Conservation (phyloP, 768 basidiomycete genomes). For the Tricholoma matsutake region DNA sequence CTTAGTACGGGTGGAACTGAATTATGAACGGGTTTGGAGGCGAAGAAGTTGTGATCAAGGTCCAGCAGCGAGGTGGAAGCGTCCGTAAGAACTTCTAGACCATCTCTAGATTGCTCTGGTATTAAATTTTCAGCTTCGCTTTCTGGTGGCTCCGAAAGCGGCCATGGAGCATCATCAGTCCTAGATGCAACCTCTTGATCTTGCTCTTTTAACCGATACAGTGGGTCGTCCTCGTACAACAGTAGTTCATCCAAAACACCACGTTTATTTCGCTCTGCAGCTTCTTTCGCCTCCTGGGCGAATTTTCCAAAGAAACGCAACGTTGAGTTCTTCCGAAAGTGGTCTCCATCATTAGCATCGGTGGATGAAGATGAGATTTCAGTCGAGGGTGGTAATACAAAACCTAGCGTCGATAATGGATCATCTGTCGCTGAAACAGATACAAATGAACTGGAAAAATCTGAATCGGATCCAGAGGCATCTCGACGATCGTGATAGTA, state of each 20-base stretch:
- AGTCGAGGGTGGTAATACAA: neutral
- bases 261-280: constrained; percentile 49
- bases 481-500: constrained; percentile 3
- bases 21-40: constrained; percentile 1
- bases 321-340: constrained; percentile 25
- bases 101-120: neutral
- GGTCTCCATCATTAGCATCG: neutral
- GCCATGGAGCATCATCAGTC: neutral
- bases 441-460: constrained; percentile 58
- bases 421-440: constrained; percentile 50
- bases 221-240: constrained; percentile 64
- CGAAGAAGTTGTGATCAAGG: constrained; percentile 37
- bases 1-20: constrained; percentile 3
- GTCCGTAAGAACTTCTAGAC: constrained; percentile 11
- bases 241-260: constrained; percentile 63
- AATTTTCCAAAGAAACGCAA: constrained; percentile 62
- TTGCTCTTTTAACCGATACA: constrained; percentile 50
- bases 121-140: constrained; percentile 3
- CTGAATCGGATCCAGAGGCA: constrained; percentile 31
- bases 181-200: neutral
- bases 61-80: constrained; percentile 24
- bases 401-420: constrained; percentile 30
- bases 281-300: constrained; percentile 50
- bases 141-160: neutral
- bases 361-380: neutral